Evolutionary conservation across 169 alveolate genomes (phyloP).

Genomic region (Cryptosporidium canis): DNA sequence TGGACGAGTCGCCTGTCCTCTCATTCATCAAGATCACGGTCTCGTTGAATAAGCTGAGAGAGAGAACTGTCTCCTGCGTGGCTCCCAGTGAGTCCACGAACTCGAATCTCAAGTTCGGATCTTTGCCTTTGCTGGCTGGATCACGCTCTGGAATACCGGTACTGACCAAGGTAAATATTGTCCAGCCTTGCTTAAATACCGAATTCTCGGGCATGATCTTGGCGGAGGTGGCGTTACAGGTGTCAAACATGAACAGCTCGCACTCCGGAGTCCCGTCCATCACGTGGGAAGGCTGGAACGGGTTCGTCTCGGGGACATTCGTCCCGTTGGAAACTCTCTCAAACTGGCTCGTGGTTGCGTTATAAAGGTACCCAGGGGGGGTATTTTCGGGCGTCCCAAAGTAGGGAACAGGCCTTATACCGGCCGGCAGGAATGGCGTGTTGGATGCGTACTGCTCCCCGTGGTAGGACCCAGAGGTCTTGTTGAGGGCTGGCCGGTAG

Average conservation of each 20-base stretch:
- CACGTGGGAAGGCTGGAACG: conserved; percentile 13
- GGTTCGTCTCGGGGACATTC: neutral
- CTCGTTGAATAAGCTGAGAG: conserved; percentile 5
- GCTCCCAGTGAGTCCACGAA: neutral
- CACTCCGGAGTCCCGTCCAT: conserved; percentile 7
- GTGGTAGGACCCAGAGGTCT: neutral
- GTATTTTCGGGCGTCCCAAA: conserved; percentile 29
- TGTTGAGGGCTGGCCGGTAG: neutral
- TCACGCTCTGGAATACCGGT: conserved; percentile 39
- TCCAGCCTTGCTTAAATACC: conserved; percentile 40
- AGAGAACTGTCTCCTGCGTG: neutral
- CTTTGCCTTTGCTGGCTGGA: neutral
- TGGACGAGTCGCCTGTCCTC: conserved; percentile 1
- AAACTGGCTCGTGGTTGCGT: conserved; percentile 8
- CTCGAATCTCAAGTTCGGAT: conserved; percentile 4
- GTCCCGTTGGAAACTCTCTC: neutral
- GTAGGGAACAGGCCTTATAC: conserved; percentile 22
- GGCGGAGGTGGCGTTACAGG: conserved; percentile 24
- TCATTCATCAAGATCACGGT: conserved; percentile 17
- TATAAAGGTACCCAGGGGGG: conserved; percentile 1
- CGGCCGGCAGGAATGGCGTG: conserved; percentile 28
- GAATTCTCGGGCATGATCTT: neutral
- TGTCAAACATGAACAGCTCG: conserved; percentile 36
- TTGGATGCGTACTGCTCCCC: neutral
- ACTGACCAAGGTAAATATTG: conserved; percentile 3